These are phyloP conservation scores for Samsoniella hepiali DNA, from an alignment of 2,329 filamentous ascomycete species.

Conservation along the genomic window DNA sequence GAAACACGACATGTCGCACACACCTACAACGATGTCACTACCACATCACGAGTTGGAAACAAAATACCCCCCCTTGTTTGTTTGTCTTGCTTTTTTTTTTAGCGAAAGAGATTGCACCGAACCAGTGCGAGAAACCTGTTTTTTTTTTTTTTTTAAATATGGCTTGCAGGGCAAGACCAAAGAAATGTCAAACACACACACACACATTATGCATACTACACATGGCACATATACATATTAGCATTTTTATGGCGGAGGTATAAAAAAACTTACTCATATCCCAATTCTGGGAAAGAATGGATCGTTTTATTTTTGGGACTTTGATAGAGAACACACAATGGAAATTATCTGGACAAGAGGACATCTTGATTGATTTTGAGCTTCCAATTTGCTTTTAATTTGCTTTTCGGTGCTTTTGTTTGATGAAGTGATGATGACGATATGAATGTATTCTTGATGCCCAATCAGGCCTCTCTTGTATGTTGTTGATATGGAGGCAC, in stretches of 20 bases:
- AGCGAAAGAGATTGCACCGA: constrained; percentile 10
- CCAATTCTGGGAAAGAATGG: neutral
- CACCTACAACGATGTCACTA: neutral
- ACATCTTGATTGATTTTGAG: neutral
- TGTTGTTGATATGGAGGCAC: too few species aligned
- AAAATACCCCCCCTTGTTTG: constrained; percentile 28
- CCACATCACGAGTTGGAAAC: constrained; percentile 24
- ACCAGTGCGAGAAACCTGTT: neutral
- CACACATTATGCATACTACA: constrained; percentile 2
- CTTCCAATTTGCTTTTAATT: neutral
- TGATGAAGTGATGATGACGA: neutral
- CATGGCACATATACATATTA: neutral
- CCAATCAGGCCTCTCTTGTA: too few species aligned
- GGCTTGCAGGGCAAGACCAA: neutral
- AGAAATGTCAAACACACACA: neutral
- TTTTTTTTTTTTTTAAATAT: constrained; percentile 14
- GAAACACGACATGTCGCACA: constrained; percentile 10
- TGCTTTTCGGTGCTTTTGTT: neutral
- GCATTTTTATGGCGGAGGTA: neutral
- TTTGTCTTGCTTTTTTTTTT: constrained; percentile 11
- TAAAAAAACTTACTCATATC: neutral
- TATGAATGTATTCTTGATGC: too few species aligned
- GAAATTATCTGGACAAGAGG: neutral
- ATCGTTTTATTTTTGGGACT: neutral
- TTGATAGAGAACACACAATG: neutral